Base-by-base conservation (phyloP, 768 basidiomycete species). In the Saitozyma podzolica region DNA sequence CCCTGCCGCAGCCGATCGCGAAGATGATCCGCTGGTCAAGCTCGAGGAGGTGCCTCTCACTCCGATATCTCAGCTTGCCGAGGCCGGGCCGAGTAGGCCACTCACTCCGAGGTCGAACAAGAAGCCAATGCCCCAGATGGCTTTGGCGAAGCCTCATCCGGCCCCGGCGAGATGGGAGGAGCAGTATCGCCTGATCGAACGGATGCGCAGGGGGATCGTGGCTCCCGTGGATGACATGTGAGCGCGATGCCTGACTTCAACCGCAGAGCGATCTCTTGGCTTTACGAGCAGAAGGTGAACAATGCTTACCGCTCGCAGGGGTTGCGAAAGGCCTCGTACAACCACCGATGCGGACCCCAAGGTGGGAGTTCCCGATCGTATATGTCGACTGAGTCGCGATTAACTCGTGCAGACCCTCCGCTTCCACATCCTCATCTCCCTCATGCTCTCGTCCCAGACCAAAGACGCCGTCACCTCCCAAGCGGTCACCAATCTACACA, bases 361-460 rank as follows among this genome's bases (percentile, higher is more conserved):
- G 55, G 55, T 62, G 14, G 52, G 19, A 16, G 29, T 9, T 54
- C n/a, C 17, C 41, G 48, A 9, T 56, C 54, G 49, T 47, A 40
- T 9, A 56, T 51, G 55, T 54, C 52, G 14, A 45, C 20, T 43
- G 11, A 52, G 13, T 50, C 29, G n/a, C 58, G 52, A 45, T 68
- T 41, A 29, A 42, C 53, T 48, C 29, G 20, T 55, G 41, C 74
- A 94, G 91, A 91, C 87, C 59, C 84, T 85, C 54, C 87, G 94
- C 2, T 89, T 91, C 63, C 84, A 90, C 9, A 91, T 89, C 5
- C 86, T 99, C 19, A 85, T 99, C 8, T 91, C 93, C 3, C 83
- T 99, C 50, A 96, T 97, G 92, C 84, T 98, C 2, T 92, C 90
- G 9, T 92, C 92, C 1, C 95, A 98, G 77, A 97, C 95, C 5